Evolutionary conservation across 2,329 filamentous ascomycete species (phyloP), one percentile per base, ranked within the genome.

Genomic region (Ceratocystis variospora): DNA sequence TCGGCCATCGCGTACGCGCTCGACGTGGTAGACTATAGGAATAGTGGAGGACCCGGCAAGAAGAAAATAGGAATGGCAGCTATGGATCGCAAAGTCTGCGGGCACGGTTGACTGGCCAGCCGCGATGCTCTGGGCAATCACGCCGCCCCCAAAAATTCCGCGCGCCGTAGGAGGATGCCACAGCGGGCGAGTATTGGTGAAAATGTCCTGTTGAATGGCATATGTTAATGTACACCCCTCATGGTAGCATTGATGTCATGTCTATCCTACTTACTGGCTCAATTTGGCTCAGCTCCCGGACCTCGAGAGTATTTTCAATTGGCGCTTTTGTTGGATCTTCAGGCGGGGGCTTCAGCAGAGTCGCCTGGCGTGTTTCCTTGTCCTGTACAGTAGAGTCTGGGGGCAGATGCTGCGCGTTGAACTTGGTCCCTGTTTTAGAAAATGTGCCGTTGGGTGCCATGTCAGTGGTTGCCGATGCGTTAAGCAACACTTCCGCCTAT

Each of bases 51-150:
- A 89, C 33, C 94, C 94, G 3, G 93, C 92, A 1, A 97, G 85
- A 44, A 99, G 86, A 76, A 99, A 99, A 79, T 97, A 99, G 83
- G 94, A 97, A 81, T 99, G 94, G 88, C 96, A 96, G 73, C 88
- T 93, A 79, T 99, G 94, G 62, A 94, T 85, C 68, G 86, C 83
- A 76, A 96, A 96, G 73, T 89, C 81, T 31, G 79, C 75, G 0
- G 88, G 87, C 1, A 99, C 89, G 7, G 94, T 99, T 73, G 86
- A 84, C 75, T 96, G 91, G 28, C 90, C 94, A 1, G 94, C 90
- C 59, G 88, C 83, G 31, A 96, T 86, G 72, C 84, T 92, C 80
- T 97, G 93, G 61, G 93, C 92, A 71, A 99, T 96, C 46, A 95
- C 91, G 66, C 89, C 86, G 70, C 92, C 92, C 74, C 94, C 94